A percentile compares a stretch with the other conserved stretches of the same genome.
Conservation (phyloP, 768 basidiomycete species). For the Rhodotorula diobovata region DNA sequence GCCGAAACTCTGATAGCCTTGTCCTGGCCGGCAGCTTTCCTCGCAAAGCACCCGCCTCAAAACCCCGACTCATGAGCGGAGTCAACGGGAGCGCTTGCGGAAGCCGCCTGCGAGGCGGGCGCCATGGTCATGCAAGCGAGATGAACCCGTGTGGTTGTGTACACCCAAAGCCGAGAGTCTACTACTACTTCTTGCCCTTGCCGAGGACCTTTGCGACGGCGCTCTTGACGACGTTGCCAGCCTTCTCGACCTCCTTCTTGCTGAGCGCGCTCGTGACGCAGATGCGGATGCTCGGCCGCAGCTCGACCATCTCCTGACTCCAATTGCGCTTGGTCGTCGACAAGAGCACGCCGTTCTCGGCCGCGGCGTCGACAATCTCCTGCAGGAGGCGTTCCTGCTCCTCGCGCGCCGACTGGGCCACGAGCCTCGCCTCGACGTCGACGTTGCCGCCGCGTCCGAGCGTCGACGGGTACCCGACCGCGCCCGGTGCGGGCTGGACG, state of each 20-base stretch:
- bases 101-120: no score
- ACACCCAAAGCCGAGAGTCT: background rate
- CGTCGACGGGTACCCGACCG: conserved; percentile 37
- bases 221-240: conserved; percentile 65
- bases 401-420: conserved; percentile 44
- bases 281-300: conserved; percentile 77
- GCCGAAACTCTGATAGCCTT: no score
- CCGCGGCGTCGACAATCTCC: conserved; percentile 83
- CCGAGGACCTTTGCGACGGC: conserved; percentile 70
- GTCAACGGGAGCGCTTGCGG: no score
- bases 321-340: conserved; percentile 68
- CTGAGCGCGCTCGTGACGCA: conserved; percentile 71
- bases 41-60: no score
- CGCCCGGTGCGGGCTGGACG: conserved; percentile 14
- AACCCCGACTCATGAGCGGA: no score
- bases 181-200: conserved; percentile 36
- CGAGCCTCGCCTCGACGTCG: background rate
- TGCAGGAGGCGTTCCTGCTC: conserved; percentile 76
- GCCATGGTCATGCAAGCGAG: background rate
- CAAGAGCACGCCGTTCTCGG: conserved; percentile 75
- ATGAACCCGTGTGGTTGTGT: background rate
- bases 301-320: conserved; percentile 72
- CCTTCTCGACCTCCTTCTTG: conserved; percentile 89
- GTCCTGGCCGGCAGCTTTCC: no score
- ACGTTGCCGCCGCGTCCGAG: background rate